Evolutionary conservation across 202 grass and related monocot genomes (phyloP).

Genomic region (Bolboschoenoplectus hybrid): DNA sequence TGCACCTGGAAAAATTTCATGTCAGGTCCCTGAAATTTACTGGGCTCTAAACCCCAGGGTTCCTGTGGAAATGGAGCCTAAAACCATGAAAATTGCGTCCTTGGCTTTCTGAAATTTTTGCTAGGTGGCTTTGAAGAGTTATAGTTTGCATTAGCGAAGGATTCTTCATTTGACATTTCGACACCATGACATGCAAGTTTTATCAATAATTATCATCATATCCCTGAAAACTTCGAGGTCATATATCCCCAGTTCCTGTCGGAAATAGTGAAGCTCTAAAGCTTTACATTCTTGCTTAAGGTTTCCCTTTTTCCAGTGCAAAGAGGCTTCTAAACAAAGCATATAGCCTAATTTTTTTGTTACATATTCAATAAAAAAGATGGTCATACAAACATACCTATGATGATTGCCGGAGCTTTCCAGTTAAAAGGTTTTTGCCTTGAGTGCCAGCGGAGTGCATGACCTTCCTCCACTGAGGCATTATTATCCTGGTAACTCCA

Average conservation of each 20-base stretch:
- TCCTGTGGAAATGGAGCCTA: neutral
- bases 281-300: constrained; percentile 14
- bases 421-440: constrained; percentile 57
- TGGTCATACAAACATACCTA: constrained; percentile 51
- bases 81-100: neutral
- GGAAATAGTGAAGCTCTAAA: neutral
- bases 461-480: constrained; percentile 12
- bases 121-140: neutral
- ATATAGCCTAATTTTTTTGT: neutral
- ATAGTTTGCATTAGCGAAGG: neutral
- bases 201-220: neutral
- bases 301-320: neutral
- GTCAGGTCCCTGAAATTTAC: neutral
- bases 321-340: neutral
- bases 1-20: neutral
- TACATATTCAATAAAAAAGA: neutral
- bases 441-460: neutral
- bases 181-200: neutral
- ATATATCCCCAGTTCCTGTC: neutral
- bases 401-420: constrained; percentile 74
- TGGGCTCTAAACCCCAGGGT: neutral
- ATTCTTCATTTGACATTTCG: neutral
- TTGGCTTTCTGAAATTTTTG: neutral
- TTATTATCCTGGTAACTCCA: constrained; percentile 29
- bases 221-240: neutral